phyloP scores from a whole-genome alignment of 768 basidiomycete genomes.

The Pulveroboletus sp. region DNA sequence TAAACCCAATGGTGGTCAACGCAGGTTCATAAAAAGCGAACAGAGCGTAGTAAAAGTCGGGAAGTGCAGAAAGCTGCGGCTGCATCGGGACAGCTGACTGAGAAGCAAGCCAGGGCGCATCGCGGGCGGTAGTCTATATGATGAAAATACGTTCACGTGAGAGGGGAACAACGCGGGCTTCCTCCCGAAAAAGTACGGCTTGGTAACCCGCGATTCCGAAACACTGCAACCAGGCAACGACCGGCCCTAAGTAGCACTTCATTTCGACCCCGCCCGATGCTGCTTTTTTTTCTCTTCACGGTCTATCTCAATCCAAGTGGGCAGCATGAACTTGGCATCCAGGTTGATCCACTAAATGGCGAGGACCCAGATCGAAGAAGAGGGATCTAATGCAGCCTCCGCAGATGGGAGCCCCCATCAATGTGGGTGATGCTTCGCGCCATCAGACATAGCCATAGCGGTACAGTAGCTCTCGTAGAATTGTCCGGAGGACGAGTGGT shows the following conservation, averaged over 20 bases:
- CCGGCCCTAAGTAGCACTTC: slow-evolving; percentile 32
- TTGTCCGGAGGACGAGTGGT: too few relatives aligned
- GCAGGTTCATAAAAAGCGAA: slow-evolving; percentile 76
- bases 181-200: too few relatives aligned
- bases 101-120: neutral
- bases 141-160: slow-evolving; percentile 6
- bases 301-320: slow-evolving; percentile 72
- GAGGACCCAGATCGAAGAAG: slow-evolving; percentile 61
- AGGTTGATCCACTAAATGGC: slow-evolving; percentile 70
- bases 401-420: slow-evolving; percentile 8
- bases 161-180: neutral
- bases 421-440: slow-evolving; percentile 43
- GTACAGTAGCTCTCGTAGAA: neutral
- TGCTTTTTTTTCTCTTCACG: too few relatives aligned
- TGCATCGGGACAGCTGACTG: slow-evolving; percentile 32
- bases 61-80: slow-evolving; percentile 55
- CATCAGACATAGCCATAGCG: slow-evolving; percentile 33
- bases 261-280: too few relatives aligned
- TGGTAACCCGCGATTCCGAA: too few relatives aligned
- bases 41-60: slow-evolving; percentile 66
- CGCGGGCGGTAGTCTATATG: neutral
- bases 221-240: slow-evolving; percentile 3
- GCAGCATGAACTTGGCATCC: slow-evolving; percentile 37
- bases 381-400: slow-evolving; percentile 68
- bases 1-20: slow-evolving; percentile 57